Conservation (phyloP, 1,284 basidiomycete genomes). For the Spongispora temasekensis region DNA sequence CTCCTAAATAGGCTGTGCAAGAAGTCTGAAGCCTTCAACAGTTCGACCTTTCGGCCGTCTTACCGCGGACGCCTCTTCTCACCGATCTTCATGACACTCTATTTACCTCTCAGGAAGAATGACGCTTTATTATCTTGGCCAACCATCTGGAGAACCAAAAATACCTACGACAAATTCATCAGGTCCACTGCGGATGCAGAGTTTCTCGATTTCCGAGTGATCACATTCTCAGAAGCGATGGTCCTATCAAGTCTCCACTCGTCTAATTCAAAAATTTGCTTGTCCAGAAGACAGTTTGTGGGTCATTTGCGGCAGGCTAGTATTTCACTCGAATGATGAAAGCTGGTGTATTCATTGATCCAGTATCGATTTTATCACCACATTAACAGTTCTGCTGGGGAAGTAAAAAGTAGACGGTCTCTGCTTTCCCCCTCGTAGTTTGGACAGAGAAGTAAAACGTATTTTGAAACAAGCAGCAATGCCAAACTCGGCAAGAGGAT, state of each 20-base stretch:
- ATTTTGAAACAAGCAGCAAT: slow-evolving; percentile 56
- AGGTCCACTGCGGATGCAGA: slow-evolving; percentile 49
- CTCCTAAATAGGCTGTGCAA: slow-evolving; percentile 17
- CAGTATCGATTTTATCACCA: slow-evolving; percentile 71
- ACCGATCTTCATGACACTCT: slow-evolving; percentile 39
- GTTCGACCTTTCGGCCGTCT: neutral
- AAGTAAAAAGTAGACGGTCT: neutral
- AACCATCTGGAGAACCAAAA: slow-evolving; percentile 30
- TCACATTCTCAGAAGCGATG: slow-evolving; percentile 56
- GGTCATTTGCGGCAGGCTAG: slow-evolving; percentile 48
- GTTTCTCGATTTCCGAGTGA: slow-evolving; percentile 53
- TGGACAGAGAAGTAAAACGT: slow-evolving; percentile 59
- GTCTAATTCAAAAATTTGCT: slow-evolving; percentile 51
- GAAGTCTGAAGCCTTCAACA: neutral
- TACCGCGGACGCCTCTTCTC: neutral
- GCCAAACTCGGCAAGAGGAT: slow-evolving; percentile 56
- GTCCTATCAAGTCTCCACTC: slow-evolving; percentile 54
- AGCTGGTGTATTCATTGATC: slow-evolving; percentile 57
- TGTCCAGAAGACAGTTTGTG: slow-evolving; percentile 51
- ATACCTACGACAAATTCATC: slow-evolving; percentile 48
- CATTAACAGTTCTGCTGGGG: slow-evolving; percentile 64
- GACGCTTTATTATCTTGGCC: slow-evolving; percentile 48
- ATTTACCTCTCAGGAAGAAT: slow-evolving; percentile 42
- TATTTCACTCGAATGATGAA: slow-evolving; percentile 58
- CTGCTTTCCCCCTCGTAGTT: no score